A percentile compares a stretch with the other conserved stretches of the same genome.
Evolutionary conservation across 2,329 filamentous ascomycete genomes (phyloP).

Genomic region (Fusarium avenaceum): DNA sequence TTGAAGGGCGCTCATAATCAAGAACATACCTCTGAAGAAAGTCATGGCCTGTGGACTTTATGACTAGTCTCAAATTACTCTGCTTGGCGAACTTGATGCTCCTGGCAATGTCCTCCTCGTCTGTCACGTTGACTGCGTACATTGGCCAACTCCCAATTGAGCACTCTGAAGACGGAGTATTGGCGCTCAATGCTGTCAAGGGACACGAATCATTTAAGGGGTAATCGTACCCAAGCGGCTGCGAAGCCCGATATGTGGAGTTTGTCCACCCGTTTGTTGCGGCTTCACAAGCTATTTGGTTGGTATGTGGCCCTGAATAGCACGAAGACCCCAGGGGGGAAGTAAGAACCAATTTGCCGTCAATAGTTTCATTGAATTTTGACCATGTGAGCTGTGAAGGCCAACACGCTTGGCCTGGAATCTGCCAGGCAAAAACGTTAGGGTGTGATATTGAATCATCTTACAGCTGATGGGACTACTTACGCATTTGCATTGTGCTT

Average conservation of each 20-base stretch:
- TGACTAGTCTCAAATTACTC: conserved; percentile 3
- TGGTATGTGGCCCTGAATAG: too few species aligned
- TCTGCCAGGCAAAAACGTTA: neutral
- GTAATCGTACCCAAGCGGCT: conserved; percentile 1
- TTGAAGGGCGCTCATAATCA: neutral
- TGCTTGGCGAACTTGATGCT: neutral
- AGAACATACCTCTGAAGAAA: neutral
- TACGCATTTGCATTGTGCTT: neutral
- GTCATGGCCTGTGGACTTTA: conserved; percentile 1
- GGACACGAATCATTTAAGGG: conserved; percentile 2
- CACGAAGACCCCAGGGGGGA: neutral
- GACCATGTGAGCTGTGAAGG: neutral
- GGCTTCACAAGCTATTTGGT: too few species aligned
- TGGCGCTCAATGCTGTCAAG: too few species aligned
- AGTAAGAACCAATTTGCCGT: neutral
- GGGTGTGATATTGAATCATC: neutral
- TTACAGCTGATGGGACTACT: neutral
- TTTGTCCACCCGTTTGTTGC: neutral
- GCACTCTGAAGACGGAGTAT: neutral
- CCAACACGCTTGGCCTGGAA: neutral
- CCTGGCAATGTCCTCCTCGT: neutral
- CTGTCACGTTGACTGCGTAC: neutral
- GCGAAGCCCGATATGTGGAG: neutral
- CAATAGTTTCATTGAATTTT: neutral
- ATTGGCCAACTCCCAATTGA: neutral